Evolutionary conservation across 1,139 yeast genomes (phyloP).

Genomic region (Petasospora fabianii): DNA sequence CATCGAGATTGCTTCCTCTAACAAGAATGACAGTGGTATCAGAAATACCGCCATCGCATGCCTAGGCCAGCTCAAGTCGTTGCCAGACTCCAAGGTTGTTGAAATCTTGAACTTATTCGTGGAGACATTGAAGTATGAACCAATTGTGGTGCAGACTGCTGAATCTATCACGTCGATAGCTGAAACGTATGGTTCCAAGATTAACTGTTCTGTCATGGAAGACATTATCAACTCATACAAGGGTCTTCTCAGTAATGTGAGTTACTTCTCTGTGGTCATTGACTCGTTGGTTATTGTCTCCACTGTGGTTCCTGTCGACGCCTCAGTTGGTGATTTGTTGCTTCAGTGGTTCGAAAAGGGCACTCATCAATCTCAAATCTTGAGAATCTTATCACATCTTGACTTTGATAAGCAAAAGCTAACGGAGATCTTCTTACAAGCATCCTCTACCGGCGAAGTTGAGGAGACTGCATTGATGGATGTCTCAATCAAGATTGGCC

Average conservation of each 20-base stretch:
- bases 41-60: slow-evolving; percentile 26
- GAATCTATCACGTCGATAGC: slow-evolving; percentile 33
- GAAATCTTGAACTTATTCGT: slow-evolving; percentile 25
- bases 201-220: slow-evolving; percentile 14
- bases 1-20: slow-evolving; percentile 22
- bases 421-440: slow-evolving; percentile 19
- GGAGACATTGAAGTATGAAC: slow-evolving; percentile 36
- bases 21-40: slow-evolving; percentile 27
- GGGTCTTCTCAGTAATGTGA: slow-evolving; percentile 12
- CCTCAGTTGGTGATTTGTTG: slow-evolving; percentile 19
- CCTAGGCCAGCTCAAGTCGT: slow-evolving; percentile 19
- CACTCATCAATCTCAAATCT: slow-evolving; percentile 21
- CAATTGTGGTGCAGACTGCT: slow-evolving; percentile 35
- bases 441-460: slow-evolving; percentile 22
- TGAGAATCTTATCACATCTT: slow-evolving; percentile 23
- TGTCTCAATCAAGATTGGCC: slow-evolving; percentile 25
- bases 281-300: slow-evolving; percentile 23
- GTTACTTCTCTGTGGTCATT: slow-evolving; percentile 17
- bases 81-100: slow-evolving; percentile 21
- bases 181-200: slow-evolving; percentile 15
- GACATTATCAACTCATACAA: slow-evolving; percentile 18
- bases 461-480: slow-evolving; percentile 28
- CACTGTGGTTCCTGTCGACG: slow-evolving; percentile 18
- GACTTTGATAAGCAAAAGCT: slow-evolving; percentile 16
- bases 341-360: slow-evolving; percentile 16